Base-by-base conservation (phyloP, 2,329 filamentous ascomycete species). In the Xylaria sp. region DNA sequence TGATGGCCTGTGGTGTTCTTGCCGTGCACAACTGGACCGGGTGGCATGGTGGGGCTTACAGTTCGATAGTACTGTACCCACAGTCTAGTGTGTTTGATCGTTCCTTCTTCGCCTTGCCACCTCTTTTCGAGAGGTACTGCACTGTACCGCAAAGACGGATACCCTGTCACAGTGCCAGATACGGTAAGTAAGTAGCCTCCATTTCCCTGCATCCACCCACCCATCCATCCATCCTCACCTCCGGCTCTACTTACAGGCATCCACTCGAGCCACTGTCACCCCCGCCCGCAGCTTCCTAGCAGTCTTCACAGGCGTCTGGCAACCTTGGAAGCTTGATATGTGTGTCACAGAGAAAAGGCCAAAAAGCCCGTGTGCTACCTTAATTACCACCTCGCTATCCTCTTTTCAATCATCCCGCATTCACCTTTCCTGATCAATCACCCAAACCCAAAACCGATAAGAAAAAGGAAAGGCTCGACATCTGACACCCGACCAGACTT, bases 401-500 rank as follows among this genome's bases (percentile, higher is more conserved):
- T 83, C 81, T 82, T 84, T 84, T 83, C 81, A 82, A 79, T 74
- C 82, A 82, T 81, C 82, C 80, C 80, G 81, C 81, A 81, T 79
- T 82, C 77, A 79, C 82, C 79, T 80, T 83, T 79, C 82, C 81
- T 81, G 78, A 82, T 83, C 80, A 79, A 82, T 82, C 80, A 72
- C 77, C 75, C 77, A 73, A 71, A 78, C 74, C 74, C 73, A 77
- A 78, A 75, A 76, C 76, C 79, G 80, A 77, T 77, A 68, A 69
- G 65, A 71, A 71, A 71, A 68, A 54, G 70, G 70, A 71, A 71
- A 70, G 70, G 70, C 70, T 71, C 69, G 63, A 70, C 68, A 70
- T 58, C 65, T 71, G 69, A 71, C 64, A 70, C 64, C 67, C 48
- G 64, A 67, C 50, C 69, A 67, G 64, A 68, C 78, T 77, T 76